Evolutionary conservation across 768 basidiomycete genomes (phyloP), one percentile per base, ranked within the genome.

Genomic region (Inosperma sp.): DNA sequence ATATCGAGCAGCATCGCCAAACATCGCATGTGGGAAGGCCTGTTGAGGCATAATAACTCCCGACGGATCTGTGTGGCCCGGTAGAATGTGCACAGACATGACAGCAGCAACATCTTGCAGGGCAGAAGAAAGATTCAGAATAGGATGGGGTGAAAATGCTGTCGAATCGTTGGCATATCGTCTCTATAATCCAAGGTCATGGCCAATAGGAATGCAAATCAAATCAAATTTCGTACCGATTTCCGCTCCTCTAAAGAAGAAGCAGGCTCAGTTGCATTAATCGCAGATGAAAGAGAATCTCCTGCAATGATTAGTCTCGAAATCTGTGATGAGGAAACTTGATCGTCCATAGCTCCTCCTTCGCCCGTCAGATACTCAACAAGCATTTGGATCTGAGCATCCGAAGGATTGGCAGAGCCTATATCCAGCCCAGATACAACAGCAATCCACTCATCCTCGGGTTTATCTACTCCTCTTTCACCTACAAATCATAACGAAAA

Each of bases 11-110:
- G 76, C 77, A 25, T 74, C 70, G 50, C 90, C 82, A 54, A 99
- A 86, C 87, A 98, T 93, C 5, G 91, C 87, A 26, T 84, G 81
- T 41, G 96, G 96, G 57, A 98, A 78, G 0, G 91, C 78, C 61
- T 96, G 96, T 65, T 99, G 96, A 3, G 96, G 96, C 57, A 99
- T 72, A 31, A 94, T 92, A 0, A 80, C 78, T 0, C 90, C 92
- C 12, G 92, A 80, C 3, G 95, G 96, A 67, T 99, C 96, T 29
- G 78, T 75, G 46, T 83, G 81, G 7, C 96, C 96, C 3, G 94
- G 91, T 34, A 98, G 74, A 23, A 99, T 72, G 61, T 94, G 92
- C 27, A 97, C 76, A 1, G 94, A 89, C 57, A 99, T 73, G 14
- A 82, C 77, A 10, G 81, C 78, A 5, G 83, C 79, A 41, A 97